These are phyloP conservation scores for Ophiostoma ulmi DNA, from an alignment of 2,329 filamentous ascomycete genomes.

Conservation along the genomic window DNA sequence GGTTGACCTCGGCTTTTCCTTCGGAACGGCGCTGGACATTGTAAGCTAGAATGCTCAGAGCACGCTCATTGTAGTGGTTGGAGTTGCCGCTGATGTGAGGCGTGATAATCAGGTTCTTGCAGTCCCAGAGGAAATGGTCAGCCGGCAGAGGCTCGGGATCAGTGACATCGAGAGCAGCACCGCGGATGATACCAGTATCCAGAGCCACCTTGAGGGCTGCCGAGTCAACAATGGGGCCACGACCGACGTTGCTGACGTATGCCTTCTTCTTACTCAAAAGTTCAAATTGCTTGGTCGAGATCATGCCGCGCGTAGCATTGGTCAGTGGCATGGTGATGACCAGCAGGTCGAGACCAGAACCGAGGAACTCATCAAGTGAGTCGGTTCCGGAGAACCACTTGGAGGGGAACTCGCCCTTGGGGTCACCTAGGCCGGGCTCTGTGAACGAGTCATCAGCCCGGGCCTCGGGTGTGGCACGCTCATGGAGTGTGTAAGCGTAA, in stretches of 20 bases:
- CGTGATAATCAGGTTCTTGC: constrained; percentile 52
- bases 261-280: constrained; percentile 37
- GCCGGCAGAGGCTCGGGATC: constrained; percentile 11
- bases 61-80: constrained; percentile 17
- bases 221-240: constrained; percentile 32
- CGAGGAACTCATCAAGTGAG: constrained; percentile 39
- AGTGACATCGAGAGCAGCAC: constrained; percentile 13
- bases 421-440: constrained; percentile 54
- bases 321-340: constrained; percentile 42
- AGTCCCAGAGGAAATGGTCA: constrained; percentile 46
- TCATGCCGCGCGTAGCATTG: constrained; percentile 35
- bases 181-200: constrained; percentile 27
- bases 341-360: constrained; percentile 40
- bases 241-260: constrained; percentile 57
- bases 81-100: constrained; percentile 27
- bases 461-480: constrained; percentile 48
- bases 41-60: constrained; percentile 19
- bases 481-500: constrained; percentile 60
- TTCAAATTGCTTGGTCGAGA: constrained; percentile 37
- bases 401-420: constrained; percentile 37
- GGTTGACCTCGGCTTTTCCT: constrained; percentile 19
- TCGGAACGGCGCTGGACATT: constrained; percentile 17
- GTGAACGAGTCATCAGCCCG: constrained; percentile 56
- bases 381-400: constrained; percentile 40
- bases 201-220: constrained; percentile 50